A percentile compares a stretch with the other conserved stretches of the same genome.
These are phyloP conservation scores for Pholiota adiposa DNA, from an alignment of 1,284 basidiomycete species.

Conservation along the genomic window DNA sequence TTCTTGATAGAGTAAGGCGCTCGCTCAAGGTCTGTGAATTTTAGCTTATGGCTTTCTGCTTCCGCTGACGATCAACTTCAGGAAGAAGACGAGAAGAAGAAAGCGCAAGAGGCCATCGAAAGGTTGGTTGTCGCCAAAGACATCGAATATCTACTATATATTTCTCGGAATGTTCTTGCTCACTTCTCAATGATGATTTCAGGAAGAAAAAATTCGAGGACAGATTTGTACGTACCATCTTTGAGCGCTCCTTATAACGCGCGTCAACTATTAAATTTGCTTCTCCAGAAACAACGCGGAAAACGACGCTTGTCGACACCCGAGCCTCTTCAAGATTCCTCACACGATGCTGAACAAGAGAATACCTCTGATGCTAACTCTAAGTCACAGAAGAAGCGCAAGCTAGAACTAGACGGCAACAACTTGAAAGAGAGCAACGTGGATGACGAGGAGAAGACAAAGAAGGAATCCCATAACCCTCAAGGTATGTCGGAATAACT, in stretches of 20 bases:
- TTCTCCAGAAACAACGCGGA: conserved; percentile 58
- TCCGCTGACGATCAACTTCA: conserved; percentile 26
- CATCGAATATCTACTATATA: conserved; percentile 10
- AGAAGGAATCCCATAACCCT: conserved; percentile 2
- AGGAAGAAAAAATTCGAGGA: conserved; percentile 65
- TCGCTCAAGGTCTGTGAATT: conserved; percentile 48
- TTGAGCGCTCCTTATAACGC: neutral
- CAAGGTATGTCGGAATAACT: conserved; percentile 16
- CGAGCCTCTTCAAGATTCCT: conserved; percentile 10
- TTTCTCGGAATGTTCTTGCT: conserved; percentile 8
- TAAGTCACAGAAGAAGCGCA: conserved; percentile 23
- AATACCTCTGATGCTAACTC: neutral
- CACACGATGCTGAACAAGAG: conserved; percentile 19
- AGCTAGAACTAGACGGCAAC: neutral
- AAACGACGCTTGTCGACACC: conserved; percentile 55
- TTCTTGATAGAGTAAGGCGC: conserved; percentile 60
- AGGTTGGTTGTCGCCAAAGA: conserved; percentile 38
- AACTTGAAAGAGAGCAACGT: neutral
- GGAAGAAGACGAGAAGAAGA: conserved; percentile 65
- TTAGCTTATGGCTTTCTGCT: neutral
- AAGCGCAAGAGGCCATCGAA: conserved; percentile 50
- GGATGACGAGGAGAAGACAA: conserved; percentile 7
- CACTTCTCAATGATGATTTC: conserved; percentile 11
- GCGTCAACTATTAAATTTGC: neutral
- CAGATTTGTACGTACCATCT: conserved; percentile 55